Evolutionary conservation across 2,329 filamentous ascomycete species (phyloP).

Genomic region (Neospermospora avenae): DNA sequence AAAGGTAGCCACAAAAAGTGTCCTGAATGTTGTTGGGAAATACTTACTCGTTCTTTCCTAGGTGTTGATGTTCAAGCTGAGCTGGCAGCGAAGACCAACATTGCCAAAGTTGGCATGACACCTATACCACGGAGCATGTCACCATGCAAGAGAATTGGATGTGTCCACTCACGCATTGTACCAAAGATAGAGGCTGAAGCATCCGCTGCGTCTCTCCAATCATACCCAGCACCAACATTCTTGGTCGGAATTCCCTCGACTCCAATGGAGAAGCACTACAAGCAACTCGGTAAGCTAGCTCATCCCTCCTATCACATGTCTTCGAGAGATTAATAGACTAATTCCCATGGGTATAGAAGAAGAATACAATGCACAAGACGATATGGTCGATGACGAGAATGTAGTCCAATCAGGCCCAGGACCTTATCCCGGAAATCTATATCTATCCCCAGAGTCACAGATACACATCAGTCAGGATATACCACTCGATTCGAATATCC

Average conservation of each 20-base stretch:
- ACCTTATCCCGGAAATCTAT: slow-evolving; percentile 59
- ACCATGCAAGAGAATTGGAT: slow-evolving; percentile 66
- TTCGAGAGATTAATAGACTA: slow-evolving; percentile 60
- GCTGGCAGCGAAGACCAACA: slow-evolving; percentile 86
- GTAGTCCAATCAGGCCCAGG: slow-evolving; percentile 68
- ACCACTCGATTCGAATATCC: slow-evolving; percentile 22
- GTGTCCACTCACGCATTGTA: slow-evolving; percentile 70
- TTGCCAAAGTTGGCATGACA: slow-evolving; percentile 71
- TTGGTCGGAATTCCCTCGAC: too few relatives aligned
- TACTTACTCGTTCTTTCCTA: slow-evolving; percentile 36
- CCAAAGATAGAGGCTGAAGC: slow-evolving; percentile 64
- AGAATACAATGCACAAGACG: slow-evolving; percentile 89
- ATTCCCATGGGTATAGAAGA: slow-evolving; percentile 77
- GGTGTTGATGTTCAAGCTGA: slow-evolving; percentile 97
- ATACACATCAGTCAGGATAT: too few relatives aligned
- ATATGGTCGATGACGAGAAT: slow-evolving; percentile 83
- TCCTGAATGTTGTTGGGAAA: too few relatives aligned
- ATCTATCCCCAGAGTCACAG: slow-evolving; percentile 40
- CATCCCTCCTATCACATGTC: slow-evolving; percentile 45
- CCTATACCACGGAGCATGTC: slow-evolving; percentile 69
- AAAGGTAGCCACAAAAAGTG: too few relatives aligned
- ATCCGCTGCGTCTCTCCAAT: slow-evolving; percentile 57
- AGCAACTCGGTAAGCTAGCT: slow-evolving; percentile 86
- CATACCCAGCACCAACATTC: slow-evolving; percentile 81
- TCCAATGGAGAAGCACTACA: slow-evolving; percentile 93